Evolutionary conservation across 2,329 filamentous ascomycete species (phyloP).

Genomic region (Claviceps purpurea): DNA sequence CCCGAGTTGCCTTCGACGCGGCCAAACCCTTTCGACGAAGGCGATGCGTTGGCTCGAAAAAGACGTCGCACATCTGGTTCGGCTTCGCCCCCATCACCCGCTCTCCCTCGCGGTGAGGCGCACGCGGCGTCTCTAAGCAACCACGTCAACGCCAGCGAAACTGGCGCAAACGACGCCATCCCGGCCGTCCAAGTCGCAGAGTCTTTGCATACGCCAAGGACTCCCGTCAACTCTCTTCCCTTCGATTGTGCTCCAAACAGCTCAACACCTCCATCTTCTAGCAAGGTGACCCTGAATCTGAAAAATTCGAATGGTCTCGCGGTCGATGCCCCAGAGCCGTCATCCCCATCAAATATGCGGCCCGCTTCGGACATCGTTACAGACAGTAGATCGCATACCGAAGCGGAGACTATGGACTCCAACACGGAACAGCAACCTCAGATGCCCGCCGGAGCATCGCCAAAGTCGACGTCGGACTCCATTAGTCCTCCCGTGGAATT

Average conservation of each 20-base stretch:
- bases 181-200: conserved; percentile 8
- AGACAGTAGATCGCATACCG: background rate
- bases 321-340: background rate
- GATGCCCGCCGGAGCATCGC: background rate
- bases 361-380: background rate
- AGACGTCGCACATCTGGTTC: conserved; percentile 47
- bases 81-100: conserved; percentile 39
- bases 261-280: conserved; percentile 32
- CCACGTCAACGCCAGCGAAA: conserved; percentile 14
- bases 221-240: conserved; percentile 1
- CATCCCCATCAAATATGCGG: background rate
- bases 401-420: background rate
- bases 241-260: conserved; percentile 14
- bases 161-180: conserved; percentile 13
- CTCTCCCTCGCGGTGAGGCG: conserved; percentile 8
- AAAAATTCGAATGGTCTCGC: conserved; percentile 23
- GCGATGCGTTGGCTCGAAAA: conserved; percentile 42
- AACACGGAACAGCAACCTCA: background rate
- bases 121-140: background rate
- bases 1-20: conserved; percentile 44
- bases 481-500: conserved; percentile 32
- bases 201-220: conserved; percentile 24
- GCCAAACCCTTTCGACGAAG: conserved; percentile 51
- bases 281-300: conserved; percentile 47
- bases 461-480: conserved; percentile 20